Conservation (phyloP, 2,329 filamentous ascomycete genomes). For the Alternaria hordeiaustralica region DNA sequence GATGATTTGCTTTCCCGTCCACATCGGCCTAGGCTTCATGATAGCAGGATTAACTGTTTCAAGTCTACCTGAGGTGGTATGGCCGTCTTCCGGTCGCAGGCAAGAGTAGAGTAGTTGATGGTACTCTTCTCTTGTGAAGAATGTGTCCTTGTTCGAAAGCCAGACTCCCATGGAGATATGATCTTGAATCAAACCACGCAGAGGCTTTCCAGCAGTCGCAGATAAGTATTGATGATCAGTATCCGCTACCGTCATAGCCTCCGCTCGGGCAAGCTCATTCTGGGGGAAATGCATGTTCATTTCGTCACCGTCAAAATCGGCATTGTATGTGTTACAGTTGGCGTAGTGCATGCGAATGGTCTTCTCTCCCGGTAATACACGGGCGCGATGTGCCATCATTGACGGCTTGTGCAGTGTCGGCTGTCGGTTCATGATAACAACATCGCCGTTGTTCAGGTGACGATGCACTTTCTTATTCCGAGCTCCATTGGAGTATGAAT, state of each 20-base stretch:
- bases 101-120: slow-evolving; percentile 93
- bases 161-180: slow-evolving; percentile 94
- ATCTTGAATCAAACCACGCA: slow-evolving; percentile 97
- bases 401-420: slow-evolving; percentile 98
- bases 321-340: slow-evolving; percentile 99
- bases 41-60: slow-evolving; percentile 81
- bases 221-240: slow-evolving; percentile 98
- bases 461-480: slow-evolving; percentile 96
- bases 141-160: slow-evolving; percentile 88
- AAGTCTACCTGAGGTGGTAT: slow-evolving; percentile 83
- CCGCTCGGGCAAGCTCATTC: slow-evolving; percentile 90
- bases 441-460: slow-evolving; percentile 94
- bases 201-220: slow-evolving; percentile 88
- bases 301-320: slow-evolving; percentile 98
- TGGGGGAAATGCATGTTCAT: slow-evolving; percentile 99
- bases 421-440: slow-evolving; percentile 98
- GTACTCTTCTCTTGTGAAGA: slow-evolving; percentile 87
- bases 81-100: slow-evolving; percentile 85
- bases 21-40: slow-evolving; percentile 78
- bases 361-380: slow-evolving; percentile 91
- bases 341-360: slow-evolving; percentile 99
- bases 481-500: slow-evolving; percentile 73
- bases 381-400: slow-evolving; percentile 96
- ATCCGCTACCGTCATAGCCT: slow-evolving; percentile 91
- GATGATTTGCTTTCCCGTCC: slow-evolving; percentile 97